A percentile compares a stretch with the other conserved stretches of the same genome.
Conservation (phyloP, 257 asterid species). For the Nicotiana tomentosiformis region DNA sequence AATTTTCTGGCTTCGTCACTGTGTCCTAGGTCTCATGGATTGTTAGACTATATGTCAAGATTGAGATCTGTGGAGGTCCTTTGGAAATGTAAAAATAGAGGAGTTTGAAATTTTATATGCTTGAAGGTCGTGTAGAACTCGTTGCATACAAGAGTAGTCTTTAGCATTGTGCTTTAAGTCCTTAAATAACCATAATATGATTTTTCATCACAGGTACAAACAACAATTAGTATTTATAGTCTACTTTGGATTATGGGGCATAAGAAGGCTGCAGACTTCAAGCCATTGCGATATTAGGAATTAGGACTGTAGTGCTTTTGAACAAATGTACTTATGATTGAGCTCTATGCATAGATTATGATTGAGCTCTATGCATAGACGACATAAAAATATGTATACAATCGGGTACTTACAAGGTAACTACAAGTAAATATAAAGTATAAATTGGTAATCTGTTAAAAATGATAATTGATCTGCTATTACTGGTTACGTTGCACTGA, state of each 20-base stretch:
- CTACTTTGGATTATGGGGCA: background rate
- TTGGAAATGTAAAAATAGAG: background rate
- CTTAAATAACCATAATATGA: background rate
- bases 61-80: background rate
- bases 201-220: background rate
- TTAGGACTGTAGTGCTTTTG: background rate
- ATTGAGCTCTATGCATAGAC: no score
- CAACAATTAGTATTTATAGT: background rate
- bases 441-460: no score
- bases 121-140: background rate
- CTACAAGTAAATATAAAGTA: no score
- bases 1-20: no score
- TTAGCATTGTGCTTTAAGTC: background rate
- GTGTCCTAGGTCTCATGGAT: background rate
- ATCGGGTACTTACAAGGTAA: no score
- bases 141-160: background rate
- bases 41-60: background rate
- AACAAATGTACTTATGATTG: background rate
- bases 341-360: no score
- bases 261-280: slow-evolving; percentile 4
- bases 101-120: background rate
- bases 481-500: no score
- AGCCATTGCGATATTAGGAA: background rate
- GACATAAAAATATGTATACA: no score
- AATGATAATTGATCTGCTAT: no score